Evolutionary conservation across 192 early-diverging fungal species (phyloP).

Genomic region (Linnemannia elongata): DNA sequence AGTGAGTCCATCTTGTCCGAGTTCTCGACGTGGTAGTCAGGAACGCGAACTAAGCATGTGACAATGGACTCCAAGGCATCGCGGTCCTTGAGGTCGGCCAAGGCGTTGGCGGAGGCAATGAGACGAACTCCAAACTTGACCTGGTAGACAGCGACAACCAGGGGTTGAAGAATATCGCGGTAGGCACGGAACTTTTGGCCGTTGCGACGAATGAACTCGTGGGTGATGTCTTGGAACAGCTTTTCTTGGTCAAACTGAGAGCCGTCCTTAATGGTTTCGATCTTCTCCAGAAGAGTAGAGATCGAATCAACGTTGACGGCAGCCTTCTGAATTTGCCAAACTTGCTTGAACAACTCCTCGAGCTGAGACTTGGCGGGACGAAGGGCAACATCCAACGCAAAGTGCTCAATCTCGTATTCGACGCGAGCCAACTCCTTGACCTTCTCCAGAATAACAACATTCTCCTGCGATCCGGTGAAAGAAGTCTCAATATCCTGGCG

Average conservation of each 20-base stretch:
- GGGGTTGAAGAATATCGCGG: slow-evolving; percentile 80
- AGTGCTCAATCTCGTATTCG: slow-evolving; percentile 54
- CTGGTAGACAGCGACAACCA: slow-evolving; percentile 77
- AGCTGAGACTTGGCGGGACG: slow-evolving; percentile 77
- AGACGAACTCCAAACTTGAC: slow-evolving; percentile 82
- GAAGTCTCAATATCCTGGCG: slow-evolving; percentile 66
- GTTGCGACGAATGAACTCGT: slow-evolving; percentile 73
- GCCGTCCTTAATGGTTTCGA: slow-evolving; percentile 54
- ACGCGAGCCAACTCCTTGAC: slow-evolving; percentile 45
- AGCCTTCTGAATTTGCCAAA: slow-evolving; percentile 68
- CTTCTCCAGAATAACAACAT: slow-evolving; percentile 47
- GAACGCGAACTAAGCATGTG: slow-evolving; percentile 55
- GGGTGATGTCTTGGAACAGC: slow-evolving; percentile 78
- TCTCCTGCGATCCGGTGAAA: slow-evolving; percentile 73
- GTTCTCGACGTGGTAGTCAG: slow-evolving; percentile 54
- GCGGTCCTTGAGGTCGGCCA: slow-evolving; percentile 21
- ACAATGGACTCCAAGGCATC: slow-evolving; percentile 53
- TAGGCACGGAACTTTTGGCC: slow-evolving; percentile 79
- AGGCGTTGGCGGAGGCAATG: slow-evolving; percentile 49
- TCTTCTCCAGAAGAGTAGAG: slow-evolving; percentile 57
- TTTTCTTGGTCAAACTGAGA: slow-evolving; percentile 68
- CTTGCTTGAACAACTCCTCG: slow-evolving; percentile 73
- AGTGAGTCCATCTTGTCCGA: slow-evolving; percentile 56
- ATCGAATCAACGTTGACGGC: slow-evolving; percentile 65
- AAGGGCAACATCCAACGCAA: slow-evolving; percentile 65